Conservation (phyloP, 345 rosid species). For the Heritiera fomes region DNA sequence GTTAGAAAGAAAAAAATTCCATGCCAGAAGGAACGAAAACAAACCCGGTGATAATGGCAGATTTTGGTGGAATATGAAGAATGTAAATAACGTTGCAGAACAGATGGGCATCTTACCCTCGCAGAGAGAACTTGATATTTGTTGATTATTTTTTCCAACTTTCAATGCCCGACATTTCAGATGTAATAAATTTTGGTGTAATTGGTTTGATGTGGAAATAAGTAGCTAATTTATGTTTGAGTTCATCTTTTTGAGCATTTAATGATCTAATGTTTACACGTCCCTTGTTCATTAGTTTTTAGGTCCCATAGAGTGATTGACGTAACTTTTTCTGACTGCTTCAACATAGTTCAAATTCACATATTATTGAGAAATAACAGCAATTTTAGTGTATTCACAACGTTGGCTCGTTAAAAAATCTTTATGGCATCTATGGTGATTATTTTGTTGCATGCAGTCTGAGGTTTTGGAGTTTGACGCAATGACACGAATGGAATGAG, state of each 20-base stretch:
- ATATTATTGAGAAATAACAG: neutral
- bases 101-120: too few relatives aligned
- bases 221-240: constrained; percentile 14
- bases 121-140: too few relatives aligned
- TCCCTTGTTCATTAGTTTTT: neutral
- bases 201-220: constrained; percentile 19
- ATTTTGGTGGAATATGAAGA: too few relatives aligned
- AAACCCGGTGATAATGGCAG: constrained; percentile 31
- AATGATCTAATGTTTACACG: neutral
- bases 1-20: constrained; percentile 67
- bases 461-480: too few relatives aligned
- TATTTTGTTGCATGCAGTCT: neutral
- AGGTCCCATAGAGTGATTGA: neutral
- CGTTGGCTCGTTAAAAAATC: neutral
- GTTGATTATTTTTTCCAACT: neutral
- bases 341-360: neutral
- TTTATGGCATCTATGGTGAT: constrained; percentile 9
- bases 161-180: constrained; percentile 25
- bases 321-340: neutral
- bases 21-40: constrained; percentile 38
- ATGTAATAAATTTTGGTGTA: constrained; percentile 26
- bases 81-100: too few relatives aligned
- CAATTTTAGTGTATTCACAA: neutral
- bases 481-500: too few relatives aligned
- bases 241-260: constrained; percentile 4